Base-by-base conservation (phyloP, 1,284 basidiomycete species). In the Fomitopsis palustris region DNA sequence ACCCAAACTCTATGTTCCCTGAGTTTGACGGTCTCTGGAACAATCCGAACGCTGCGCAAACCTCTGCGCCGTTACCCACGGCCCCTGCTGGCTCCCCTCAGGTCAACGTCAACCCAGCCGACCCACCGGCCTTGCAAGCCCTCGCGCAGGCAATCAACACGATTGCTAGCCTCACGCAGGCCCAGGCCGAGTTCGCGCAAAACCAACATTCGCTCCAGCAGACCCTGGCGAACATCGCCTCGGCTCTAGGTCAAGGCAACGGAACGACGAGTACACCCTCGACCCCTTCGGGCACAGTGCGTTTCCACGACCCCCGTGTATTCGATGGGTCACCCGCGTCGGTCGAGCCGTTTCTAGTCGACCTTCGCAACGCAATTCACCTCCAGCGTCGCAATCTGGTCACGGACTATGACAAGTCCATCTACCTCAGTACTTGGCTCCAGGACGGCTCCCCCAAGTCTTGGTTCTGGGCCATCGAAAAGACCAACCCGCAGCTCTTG, bases 381-480 rank as follows among this genome's bases (percentile, higher is more conserved):
- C 53, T 54, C 33, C 35, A 54, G 37, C 53, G 31, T 12, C 31
- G 31, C 31, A 33, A 33, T 12, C 31, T 33, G 31, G 31, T 33
- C 6, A 33, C 39, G 9, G 25, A 42, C 39, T 43, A 31, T 29
- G 54, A 55, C n/a, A 55, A 43, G 38, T 43, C 23, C 6, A 17
- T 55, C 14, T 55, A 55, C 41, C 17, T 55, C 27, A 39, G 33
- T 17, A 55, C 41, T 16, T 55, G 41, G 38, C 54, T 55, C 35
- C 25, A 55, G 41, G 54, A 55, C 29, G 54, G 54, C n/a, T 43
- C 39, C 10, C 38, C 41, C 19, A 43, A 42, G 41, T 55, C 54
- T 4, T 55, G 54, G 54, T 55, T 43, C 54, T 43, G 41, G 38
- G 39, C 54, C n/a, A 42, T 55, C 41, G 54, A 55, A 39, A 31